Percentiles rank a stretch among this genome's conserved stretches.
phyloP scores from a whole-genome alignment of 768 basidiomycete genomes.

The Psilocybe azurescens region DNA sequence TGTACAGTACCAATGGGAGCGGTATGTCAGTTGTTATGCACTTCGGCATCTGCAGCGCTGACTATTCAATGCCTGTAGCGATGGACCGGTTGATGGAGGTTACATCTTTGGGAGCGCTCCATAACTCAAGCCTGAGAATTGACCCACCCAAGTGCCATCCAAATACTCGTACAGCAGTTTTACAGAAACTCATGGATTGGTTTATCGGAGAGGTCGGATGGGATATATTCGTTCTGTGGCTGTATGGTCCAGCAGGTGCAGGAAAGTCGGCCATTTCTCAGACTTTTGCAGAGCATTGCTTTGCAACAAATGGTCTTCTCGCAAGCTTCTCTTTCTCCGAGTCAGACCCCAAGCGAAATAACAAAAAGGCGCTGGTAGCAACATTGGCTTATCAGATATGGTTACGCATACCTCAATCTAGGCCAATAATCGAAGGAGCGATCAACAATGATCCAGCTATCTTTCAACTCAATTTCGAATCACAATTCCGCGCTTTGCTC shows the following conservation, averaged over 20 bases:
- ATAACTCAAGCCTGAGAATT: conserved; percentile 13
- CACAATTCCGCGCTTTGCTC: conserved; percentile 17
- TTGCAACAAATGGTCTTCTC: neutral
- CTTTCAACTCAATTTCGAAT: neutral
- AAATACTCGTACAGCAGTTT: conserved; percentile 15
- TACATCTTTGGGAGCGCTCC: conserved; percentile 6
- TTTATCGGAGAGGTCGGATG: neutral
- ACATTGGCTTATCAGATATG: conserved; percentile 22
- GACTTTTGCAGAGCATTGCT: conserved; percentile 13
- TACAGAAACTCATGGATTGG: conserved; percentile 16
- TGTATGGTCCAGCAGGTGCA: conserved; percentile 21
- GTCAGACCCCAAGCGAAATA: conserved; percentile 4
- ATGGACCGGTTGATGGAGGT: neutral
- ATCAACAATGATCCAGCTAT: conserved; percentile 12
- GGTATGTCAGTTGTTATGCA: no score
- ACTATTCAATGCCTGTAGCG: no score
- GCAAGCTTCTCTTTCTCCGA: conserved; percentile 23
- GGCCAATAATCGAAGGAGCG: neutral
- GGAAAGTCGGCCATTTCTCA: conserved; percentile 27
- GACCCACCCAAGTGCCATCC: conserved; percentile 20
- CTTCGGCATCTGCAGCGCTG: no score
- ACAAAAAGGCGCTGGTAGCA: conserved; percentile 2
- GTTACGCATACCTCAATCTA: conserved; percentile 1
- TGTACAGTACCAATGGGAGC: no score
- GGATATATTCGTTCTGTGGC: conserved; percentile 16